Percentiles rank a stretch among this genome's conserved stretches.
phyloP scores from a whole-genome alignment of 495 filamentous ascomycete genomes.

The Halenospora varia region DNA sequence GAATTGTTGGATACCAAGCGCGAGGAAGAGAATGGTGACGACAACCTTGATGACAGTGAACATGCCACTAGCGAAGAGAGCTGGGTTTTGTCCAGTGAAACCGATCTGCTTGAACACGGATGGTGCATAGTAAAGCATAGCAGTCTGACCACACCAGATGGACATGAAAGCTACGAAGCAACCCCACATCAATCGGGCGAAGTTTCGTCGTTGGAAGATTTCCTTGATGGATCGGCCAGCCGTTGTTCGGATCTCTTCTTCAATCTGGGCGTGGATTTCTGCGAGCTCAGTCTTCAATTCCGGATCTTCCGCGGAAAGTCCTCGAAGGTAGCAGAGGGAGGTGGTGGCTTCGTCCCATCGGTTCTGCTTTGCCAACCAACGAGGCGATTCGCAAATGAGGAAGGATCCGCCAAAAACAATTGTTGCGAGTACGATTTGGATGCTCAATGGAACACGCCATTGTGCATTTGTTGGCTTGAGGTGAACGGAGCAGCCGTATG shows the following conservation, averaged over 20 bases:
- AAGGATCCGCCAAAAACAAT: constrained; percentile 42
- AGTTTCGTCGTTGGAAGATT: constrained; percentile 11
- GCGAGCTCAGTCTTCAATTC: constrained; percentile 12
- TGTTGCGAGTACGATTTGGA: constrained; percentile 66
- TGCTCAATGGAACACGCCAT: constrained; percentile 62
- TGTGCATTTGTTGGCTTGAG: constrained; percentile 48
- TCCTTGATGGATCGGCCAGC: constrained; percentile 10
- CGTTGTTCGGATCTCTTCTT: constrained; percentile 10
- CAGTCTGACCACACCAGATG: constrained; percentile 14
- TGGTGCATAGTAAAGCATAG: constrained; percentile 18
- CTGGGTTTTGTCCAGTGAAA: constrained; percentile 8
- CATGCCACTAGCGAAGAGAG: constrained; percentile 13
- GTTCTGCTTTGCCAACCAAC: constrained; percentile 15
- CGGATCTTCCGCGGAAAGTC: not conserved
- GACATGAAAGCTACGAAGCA: constrained; percentile 4
- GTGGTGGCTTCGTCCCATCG: constrained; percentile 11
- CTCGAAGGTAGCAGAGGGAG: constrained; percentile 3
- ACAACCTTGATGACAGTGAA: constrained; percentile 15
- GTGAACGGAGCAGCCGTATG: constrained; percentile 68
- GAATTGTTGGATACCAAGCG: constrained; percentile 5
- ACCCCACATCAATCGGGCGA: constrained; percentile 10
- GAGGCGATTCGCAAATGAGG: constrained; percentile 13
- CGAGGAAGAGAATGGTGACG: constrained; percentile 9
- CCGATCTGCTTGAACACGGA: constrained; percentile 17
- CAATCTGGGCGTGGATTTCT: constrained; percentile 13